A percentile compares a stretch with the other conserved stretches of the same genome.
phyloP scores from a whole-genome alignment of 2,329 filamentous ascomycete species.

The Rhynchosporium graminicola region DNA sequence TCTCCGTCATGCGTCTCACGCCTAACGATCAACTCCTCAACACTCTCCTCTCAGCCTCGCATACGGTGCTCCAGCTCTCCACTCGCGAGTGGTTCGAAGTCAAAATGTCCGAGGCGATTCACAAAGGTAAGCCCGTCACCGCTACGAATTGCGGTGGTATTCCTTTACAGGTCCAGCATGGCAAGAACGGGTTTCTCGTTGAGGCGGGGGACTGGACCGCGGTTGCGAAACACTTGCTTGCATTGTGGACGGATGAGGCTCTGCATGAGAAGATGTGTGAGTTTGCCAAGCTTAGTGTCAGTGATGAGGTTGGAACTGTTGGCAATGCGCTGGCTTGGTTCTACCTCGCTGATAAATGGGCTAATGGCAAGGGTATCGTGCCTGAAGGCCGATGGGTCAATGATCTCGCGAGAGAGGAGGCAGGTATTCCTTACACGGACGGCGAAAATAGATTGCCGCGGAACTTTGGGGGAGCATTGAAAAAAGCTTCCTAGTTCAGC shows the following conservation, averaged over 20 bases:
- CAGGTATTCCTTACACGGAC: constrained; percentile 57
- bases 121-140: constrained; percentile 78
- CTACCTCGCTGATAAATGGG: constrained; percentile 70
- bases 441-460: constrained; percentile 62
- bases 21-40: constrained; percentile 82
- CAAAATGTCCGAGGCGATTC: constrained; percentile 81
- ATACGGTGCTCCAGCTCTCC: constrained; percentile 75
- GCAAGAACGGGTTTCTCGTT: constrained; percentile 73
- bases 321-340: constrained; percentile 77
- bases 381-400: constrained; percentile 70
- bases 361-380: constrained; percentile 54
- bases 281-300: constrained; percentile 66
- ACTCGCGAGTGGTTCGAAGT: constrained; percentile 84
- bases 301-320: constrained; percentile 79
- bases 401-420: constrained; percentile 69
- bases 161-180: constrained; percentile 72
- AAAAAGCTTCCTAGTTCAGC: neutral
- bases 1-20: constrained; percentile 75
- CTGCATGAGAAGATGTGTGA: constrained; percentile 67
- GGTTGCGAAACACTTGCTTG: constrained; percentile 66
- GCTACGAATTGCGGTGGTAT: constrained; percentile 77
- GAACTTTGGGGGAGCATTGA: constrained; percentile 13
- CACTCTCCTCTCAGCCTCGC: constrained; percentile 69
- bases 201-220: constrained; percentile 68
- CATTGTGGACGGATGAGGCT: constrained; percentile 65